Conservation (phyloP, 371 early-diverging fungal species). For the Syncephalastrum contaminatum region DNA sequence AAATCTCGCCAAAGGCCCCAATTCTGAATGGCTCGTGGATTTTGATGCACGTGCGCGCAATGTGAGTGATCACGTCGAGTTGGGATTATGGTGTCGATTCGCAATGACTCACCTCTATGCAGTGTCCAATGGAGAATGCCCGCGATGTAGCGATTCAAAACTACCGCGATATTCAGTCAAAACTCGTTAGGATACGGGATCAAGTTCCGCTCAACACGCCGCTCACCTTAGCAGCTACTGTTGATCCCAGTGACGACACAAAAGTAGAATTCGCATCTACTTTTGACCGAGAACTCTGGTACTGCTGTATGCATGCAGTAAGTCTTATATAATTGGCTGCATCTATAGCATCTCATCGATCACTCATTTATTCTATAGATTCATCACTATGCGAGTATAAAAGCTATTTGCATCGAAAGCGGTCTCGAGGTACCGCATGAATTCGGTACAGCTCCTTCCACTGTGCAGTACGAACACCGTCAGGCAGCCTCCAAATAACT, state of each 20-base stretch:
- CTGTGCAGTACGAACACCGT: slow-evolving; percentile 22
- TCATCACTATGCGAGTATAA: slow-evolving; percentile 57
- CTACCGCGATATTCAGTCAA: slow-evolving; percentile 17
- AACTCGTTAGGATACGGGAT: slow-evolving; percentile 6
- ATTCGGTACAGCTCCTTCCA: slow-evolving; percentile 59
- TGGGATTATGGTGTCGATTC: background rate
- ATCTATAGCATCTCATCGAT: background rate
- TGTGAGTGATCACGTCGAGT: slow-evolving; percentile 20
- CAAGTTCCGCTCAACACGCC: slow-evolving; percentile 19
- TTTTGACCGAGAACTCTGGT: slow-evolving; percentile 67
- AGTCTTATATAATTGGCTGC: background rate
- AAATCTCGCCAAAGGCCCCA: slow-evolving; percentile 4
- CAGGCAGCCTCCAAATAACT: background rate
- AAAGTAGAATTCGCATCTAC: slow-evolving; percentile 36
- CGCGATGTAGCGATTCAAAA: slow-evolving; percentile 36
- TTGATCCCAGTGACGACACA: slow-evolving; percentile 34
- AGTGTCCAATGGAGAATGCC: slow-evolving; percentile 37
- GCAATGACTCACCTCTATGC: background rate
- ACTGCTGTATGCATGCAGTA: slow-evolving; percentile 57
- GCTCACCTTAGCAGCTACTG: slow-evolving; percentile 29
- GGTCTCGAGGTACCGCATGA: slow-evolving; percentile 31
- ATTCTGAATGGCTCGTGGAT: slow-evolving; percentile 28
- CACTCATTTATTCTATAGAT: slow-evolving; percentile 17
- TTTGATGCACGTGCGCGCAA: slow-evolving; percentile 46
- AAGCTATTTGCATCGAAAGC: slow-evolving; percentile 55